These are phyloP conservation scores for Citrullus amarus DNA, from an alignment of 306 rosid species.

Conservation along the genomic window DNA sequence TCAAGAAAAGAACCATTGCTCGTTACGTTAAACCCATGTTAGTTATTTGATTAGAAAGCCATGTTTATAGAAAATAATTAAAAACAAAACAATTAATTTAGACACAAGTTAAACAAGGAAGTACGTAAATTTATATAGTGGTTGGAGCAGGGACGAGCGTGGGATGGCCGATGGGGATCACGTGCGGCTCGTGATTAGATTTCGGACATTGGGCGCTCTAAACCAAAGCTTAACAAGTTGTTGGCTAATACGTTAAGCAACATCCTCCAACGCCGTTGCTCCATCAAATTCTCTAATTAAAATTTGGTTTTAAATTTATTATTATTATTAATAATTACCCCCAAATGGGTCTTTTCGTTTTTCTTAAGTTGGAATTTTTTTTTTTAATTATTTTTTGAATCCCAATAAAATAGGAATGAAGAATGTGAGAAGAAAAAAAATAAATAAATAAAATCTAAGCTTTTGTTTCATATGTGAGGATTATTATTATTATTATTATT, in stretches of 20 bases:
- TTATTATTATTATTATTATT: too few relatives aligned
- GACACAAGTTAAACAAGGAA: slow-evolving; percentile 1
- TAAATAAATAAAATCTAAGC: background rate
- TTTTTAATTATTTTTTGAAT: background rate
- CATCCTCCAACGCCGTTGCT: slow-evolving; percentile 47
- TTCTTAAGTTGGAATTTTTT: background rate
- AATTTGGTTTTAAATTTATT: background rate
- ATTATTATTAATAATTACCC: background rate
- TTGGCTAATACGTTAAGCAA: slow-evolving; percentile 70
- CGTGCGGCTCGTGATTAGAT: slow-evolving; percentile 9
- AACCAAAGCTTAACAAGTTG: slow-evolving; percentile 1
- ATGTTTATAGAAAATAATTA: too few relatives aligned
- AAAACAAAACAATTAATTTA: background rate
- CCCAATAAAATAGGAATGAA: background rate
- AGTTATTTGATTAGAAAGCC: background rate
- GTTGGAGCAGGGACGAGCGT: background rate
- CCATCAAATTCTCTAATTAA: slow-evolving; percentile 22
- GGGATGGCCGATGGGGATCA: background rate
- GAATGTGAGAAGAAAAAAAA: background rate
- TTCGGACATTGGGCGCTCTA: background rate
- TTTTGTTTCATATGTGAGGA: too few relatives aligned
- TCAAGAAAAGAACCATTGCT: background rate
- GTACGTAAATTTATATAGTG: background rate
- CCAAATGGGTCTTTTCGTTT: background rate
- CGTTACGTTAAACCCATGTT: slow-evolving; percentile 1